Evolutionary conservation across 257 asterid species (phyloP).

Genomic region (Plantago major): DNA sequence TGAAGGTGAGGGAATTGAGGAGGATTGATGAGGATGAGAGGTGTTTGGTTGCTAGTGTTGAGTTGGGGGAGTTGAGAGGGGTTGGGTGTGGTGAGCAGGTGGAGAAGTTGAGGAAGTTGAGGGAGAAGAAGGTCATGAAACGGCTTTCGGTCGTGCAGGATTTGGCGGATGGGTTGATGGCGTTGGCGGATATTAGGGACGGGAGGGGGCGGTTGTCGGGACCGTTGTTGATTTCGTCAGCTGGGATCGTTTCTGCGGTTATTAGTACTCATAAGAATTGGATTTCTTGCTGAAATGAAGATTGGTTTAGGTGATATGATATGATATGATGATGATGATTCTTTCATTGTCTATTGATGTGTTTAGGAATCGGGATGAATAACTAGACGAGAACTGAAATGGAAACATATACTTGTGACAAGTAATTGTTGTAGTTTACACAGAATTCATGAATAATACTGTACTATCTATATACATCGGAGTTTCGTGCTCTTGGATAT

Average conservation of each 20-base stretch:
- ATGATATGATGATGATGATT: no score
- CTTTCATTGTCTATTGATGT: no score
- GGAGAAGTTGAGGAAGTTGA: conserved; percentile 55
- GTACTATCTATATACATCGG: neutral
- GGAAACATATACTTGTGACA: neutral
- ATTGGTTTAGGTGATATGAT: neutral
- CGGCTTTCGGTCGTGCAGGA: conserved; percentile 76
- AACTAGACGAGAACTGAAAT: neutral
- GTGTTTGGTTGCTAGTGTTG: conserved; percentile 45
- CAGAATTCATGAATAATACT: no score
- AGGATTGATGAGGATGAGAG: conserved; percentile 45
- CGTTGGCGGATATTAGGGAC: conserved; percentile 76
- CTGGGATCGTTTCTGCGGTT: conserved; percentile 67
- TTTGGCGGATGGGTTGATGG: conserved; percentile 85
- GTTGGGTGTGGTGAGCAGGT: conserved; percentile 37
- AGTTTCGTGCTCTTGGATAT: neutral
- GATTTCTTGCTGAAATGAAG: conserved; percentile 44
- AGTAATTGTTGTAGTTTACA: no score
- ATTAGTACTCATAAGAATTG: conserved; percentile 92
- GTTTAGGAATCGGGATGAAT: neutral
- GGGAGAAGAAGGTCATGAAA: conserved; percentile 78
- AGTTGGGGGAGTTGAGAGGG: conserved; percentile 43
- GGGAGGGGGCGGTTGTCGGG: conserved; percentile 60
- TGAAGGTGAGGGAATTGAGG: conserved; percentile 62
- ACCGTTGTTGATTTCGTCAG: conserved; percentile 55